These are phyloP conservation scores for Polyporus tsugae DNA, from an alignment of 1,284 basidiomycete species.

Conservation along the genomic window DNA sequence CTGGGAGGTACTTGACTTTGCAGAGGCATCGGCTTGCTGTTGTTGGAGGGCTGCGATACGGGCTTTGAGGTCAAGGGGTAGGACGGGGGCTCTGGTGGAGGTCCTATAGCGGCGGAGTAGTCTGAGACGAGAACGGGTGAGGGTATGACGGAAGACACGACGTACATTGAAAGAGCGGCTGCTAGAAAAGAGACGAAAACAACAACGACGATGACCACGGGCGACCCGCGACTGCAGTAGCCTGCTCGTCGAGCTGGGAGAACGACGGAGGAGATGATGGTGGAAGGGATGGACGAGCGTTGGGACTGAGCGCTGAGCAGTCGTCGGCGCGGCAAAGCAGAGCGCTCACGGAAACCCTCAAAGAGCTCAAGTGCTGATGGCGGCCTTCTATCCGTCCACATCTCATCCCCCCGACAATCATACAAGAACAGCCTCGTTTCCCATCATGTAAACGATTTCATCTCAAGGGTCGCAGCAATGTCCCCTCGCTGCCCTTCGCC, in stretches of 20 bases:
- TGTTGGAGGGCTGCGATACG: conserved; percentile 80
- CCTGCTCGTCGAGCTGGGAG: conserved; percentile 37
- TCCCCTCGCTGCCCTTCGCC: not conserved
- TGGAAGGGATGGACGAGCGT: conserved; percentile 37
- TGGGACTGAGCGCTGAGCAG: conserved; percentile 16
- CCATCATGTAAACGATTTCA: conserved; percentile 4
- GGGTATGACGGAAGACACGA: conserved; percentile 15
- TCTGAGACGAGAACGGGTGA: conserved; percentile 23
- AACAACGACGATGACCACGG: conserved; percentile 39
- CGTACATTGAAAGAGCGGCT: conserved; percentile 40
- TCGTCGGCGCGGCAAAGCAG: conserved; percentile 14
- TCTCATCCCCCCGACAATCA: conserved; percentile 28
- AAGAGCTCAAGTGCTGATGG: conserved; percentile 21
- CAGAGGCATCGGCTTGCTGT: conserved; percentile 49
- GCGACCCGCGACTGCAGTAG: conserved; percentile 45
- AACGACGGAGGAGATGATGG: conserved; percentile 34
- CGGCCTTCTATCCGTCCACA: conserved; percentile 19
- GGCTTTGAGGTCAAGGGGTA: conserved; percentile 72
- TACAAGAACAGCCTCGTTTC: conserved; percentile 24
- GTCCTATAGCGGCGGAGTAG: conserved; percentile 36
- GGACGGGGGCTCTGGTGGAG: conserved; percentile 48
- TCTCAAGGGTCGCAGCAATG: not conserved
- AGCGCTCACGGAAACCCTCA: conserved; percentile 8
- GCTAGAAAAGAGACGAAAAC: conserved; percentile 28
- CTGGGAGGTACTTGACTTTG: conserved; percentile 31